Evolutionary conservation across 2,329 filamentous ascomycete species (phyloP), one percentile per base, ranked within the genome.

Genomic region (Cercospora sp.): DNA sequence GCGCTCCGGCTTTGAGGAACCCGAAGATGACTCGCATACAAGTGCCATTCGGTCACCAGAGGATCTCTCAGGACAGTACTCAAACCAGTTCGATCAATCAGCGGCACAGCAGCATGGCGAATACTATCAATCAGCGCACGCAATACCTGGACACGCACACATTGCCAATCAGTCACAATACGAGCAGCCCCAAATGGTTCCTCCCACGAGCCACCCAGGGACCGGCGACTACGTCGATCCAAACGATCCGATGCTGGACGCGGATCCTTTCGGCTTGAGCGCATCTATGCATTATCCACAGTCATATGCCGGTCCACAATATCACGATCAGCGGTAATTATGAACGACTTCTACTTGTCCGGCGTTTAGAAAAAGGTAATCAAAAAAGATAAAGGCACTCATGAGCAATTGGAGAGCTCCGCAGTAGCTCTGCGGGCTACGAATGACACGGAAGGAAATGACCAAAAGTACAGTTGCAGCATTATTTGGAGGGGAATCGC

Each of bases 211-310:
- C 40, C 71, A 74, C 48, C 63, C 66, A 4, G 63, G 51, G n/a
- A 62, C 60, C n/a, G 36, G 42, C 5, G 69, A 68, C 28, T 80
- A 81, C 63, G 79, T 91, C 75, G 88, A 90, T 72, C 85, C 88
- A 13, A 97, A 92, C 77, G 94, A 97, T 75, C 91, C 93, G 18
- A 92, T 93, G 81, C 84, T 97, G 60, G 94, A 97, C 78, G 92
- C 93, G 80, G 94, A 97, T 79, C 94, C 94, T 0, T 98, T 97
- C 75, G 94, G 94, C 12, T 84, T 97, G 63, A 94, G 91, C 68
- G 94, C 94, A 40, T 97, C 92, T 81, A 97, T 97, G 94, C 72
- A 73, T 45, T 72, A 71, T 36, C 72, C 72, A 4, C 68, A 68
- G 3, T 66, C 55, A 8, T 72, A 72, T 59, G 67, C 69, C 2